Evolutionary conservation across 1,284 basidiomycete genomes (phyloP), one percentile per base, ranked within the genome.

Genomic region (Heterobasidion occidentale): DNA sequence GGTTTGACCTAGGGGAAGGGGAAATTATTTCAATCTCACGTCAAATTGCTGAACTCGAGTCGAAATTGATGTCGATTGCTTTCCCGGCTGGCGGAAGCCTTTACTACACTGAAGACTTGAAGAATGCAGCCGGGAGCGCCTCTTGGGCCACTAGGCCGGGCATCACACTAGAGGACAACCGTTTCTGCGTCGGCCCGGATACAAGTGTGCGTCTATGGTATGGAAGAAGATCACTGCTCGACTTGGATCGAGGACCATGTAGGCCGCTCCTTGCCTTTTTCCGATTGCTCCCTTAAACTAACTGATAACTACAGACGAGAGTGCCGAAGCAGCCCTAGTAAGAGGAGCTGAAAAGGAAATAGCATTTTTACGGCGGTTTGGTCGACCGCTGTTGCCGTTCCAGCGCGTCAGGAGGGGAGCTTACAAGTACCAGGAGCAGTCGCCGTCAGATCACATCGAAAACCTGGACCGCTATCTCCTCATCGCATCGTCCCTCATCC

Each of bases 71-170:
- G 78, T 74, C 74, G 46, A 71, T 77, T 57, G 2, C 71, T 62
- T 80, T 81, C 58, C 77, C 76, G 14, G 77, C 75, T 68, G 75
- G 78, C 47, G 74, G 78, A 69, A 79, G 77, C 68, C 68, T 80
- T 3, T 80, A 81, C 68, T 80, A 71, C 58, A 50, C 71, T 9
- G 14, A 71, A 4, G 77, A 80, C 64, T 51, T 76, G 64, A 63
- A 74, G 66, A 72, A 72, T 59, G 61, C 71, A 38, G 60, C 67
- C 11, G 66, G 67, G 56, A 62, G 27, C 4, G 4, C 27, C 4
- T 27, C 27, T 27, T 27, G 27, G 27, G 5, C 27, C 5, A 5
- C 27, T 1, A 27, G 61, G 54, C n/a, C 61, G 55, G 70, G 62
- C 59, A 70, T 75, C 57, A 65, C 70, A 56, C 67, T 73, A 9